Evolutionary conservation across 2,329 filamentous ascomycete species (phyloP), one percentile per base, ranked within the genome.

Genomic region (Scytalidium sp.): DNA sequence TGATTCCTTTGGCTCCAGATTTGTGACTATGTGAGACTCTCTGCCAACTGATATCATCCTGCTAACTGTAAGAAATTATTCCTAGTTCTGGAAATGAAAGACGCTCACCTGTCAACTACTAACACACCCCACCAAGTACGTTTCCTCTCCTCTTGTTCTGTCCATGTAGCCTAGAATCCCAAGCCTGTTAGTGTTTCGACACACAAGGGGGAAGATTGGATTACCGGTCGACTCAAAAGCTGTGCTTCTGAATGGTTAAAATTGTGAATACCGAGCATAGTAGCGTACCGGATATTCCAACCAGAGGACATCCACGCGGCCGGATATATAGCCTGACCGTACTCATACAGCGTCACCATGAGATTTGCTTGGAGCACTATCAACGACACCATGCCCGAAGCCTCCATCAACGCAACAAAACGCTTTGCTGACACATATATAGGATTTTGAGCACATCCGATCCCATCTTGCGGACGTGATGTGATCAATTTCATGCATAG

Each of bases 41-140:
- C 59, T 59, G 20, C 61, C 62, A 47, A 63, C 51, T 15, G 61
- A 60, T 9, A 65, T 53, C 36, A 64, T 56, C 39, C 64, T 66
- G 41, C 19, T 19, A 40, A 23, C 11, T 23, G 29, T 59, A n/a
- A 59, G 54, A 43, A 5, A 9, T n/a, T 19, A 39, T 15, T 15
- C 32, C 15, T n/a, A 19, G 11, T 22, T n/a, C 8, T 23, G 3
- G 3, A 11, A 27, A 10, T 20, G 13, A 11, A 42, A 15, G 17
- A 4, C 17, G 58, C 53, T 41, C 60, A 70, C 50, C 71, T 67
- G 51, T 79, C 75, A 6, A 76, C 61, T 17, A 76, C 61, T 46
- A 75, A 67, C 10, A 76, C 69, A 25, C 64, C 71, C 75, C 76
- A 79, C 74, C 74, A 78, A 0, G 71, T 68, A 41, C 75, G 58